Percentiles rank a stretch among this genome's conserved stretches.
phyloP scores from a whole-genome alignment of 768 basidiomycete species.

The Pilatotrama ljubarskyi region DNA sequence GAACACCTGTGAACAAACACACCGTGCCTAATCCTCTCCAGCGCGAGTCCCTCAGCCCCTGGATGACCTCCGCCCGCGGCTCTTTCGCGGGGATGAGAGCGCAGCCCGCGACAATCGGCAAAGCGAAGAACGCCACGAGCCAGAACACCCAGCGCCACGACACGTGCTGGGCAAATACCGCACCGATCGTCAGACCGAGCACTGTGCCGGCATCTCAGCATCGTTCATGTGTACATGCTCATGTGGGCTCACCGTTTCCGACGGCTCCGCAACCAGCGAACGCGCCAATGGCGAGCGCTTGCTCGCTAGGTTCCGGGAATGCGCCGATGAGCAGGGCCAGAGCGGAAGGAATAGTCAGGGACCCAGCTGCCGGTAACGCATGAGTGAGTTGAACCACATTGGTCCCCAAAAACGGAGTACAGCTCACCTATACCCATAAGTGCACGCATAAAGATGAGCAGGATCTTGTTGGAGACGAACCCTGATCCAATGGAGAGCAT shows the following conservation, averaged over 20 bases:
- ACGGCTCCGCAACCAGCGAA: constrained; percentile 43
- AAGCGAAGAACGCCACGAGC: constrained; percentile 38
- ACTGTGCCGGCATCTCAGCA: constrained; percentile 15
- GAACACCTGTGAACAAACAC: constrained; percentile 30
- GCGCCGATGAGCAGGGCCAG: constrained; percentile 42
- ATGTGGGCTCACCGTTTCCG: constrained; percentile 39
- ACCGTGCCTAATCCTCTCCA: constrained; percentile 31
- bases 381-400: not conserved
- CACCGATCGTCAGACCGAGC: constrained; percentile 34
- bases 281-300: constrained; percentile 40
- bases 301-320: constrained; percentile 41
- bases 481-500: constrained; percentile 25
- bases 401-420: not conserved
- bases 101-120: constrained; percentile 10
- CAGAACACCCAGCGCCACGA: constrained; percentile 45
- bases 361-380: constrained; percentile 30
- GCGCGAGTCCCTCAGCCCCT: not conserved
- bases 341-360: constrained; percentile 42
- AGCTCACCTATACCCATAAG: constrained; percentile 24
- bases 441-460: constrained; percentile 28
- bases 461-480: constrained; percentile 26
- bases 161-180: constrained; percentile 31
- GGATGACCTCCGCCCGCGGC: not conserved
- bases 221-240: not conserved
- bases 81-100: not conserved